phyloP scores from a whole-genome alignment of 805 yeast genomes.

The Debaryomyces castellii region DNA sequence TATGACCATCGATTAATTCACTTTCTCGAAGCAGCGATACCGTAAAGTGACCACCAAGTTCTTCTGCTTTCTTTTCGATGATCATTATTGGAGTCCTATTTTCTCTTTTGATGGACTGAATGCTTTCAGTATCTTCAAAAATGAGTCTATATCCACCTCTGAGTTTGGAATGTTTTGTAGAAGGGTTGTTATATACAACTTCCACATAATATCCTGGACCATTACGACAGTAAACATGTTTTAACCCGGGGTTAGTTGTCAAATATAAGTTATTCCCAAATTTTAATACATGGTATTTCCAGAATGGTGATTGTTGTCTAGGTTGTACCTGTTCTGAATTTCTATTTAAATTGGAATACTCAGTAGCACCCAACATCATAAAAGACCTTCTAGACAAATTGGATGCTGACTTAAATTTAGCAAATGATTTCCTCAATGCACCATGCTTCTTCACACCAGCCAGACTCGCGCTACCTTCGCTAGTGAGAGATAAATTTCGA shows the following conservation, averaged over 20 bases:
- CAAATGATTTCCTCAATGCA: constrained; percentile 2
- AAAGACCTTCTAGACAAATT: neutral
- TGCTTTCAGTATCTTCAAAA: constrained; percentile 23
- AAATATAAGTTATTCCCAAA: constrained; percentile 57
- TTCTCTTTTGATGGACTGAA: constrained; percentile 10
- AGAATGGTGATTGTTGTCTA: constrained; percentile 31
- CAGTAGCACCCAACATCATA: neutral
- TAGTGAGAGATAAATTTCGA: neutral
- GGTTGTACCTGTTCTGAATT: neutral
- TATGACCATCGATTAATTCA: constrained; percentile 8
- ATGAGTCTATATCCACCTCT: constrained; percentile 23
- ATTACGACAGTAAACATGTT: constrained; percentile 56
- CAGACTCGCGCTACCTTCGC: neutral
- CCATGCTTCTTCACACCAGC: neutral
- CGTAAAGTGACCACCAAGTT: constrained; percentile 29
- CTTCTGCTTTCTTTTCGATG: constrained; percentile 21
- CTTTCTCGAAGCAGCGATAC: constrained; percentile 19
- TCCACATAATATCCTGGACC: constrained; percentile 65
- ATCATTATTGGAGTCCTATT: constrained; percentile 25
- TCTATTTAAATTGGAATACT: no score
- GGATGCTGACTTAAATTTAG: constrained; percentile 1
- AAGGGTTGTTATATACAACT: constrained; percentile 11
- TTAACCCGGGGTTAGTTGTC: constrained; percentile 65
- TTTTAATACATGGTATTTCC: constrained; percentile 64
- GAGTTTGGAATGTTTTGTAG: neutral